phyloP scores from a whole-genome alignment of 352 stramenopile species.

The Pythium diclinum region DNA sequence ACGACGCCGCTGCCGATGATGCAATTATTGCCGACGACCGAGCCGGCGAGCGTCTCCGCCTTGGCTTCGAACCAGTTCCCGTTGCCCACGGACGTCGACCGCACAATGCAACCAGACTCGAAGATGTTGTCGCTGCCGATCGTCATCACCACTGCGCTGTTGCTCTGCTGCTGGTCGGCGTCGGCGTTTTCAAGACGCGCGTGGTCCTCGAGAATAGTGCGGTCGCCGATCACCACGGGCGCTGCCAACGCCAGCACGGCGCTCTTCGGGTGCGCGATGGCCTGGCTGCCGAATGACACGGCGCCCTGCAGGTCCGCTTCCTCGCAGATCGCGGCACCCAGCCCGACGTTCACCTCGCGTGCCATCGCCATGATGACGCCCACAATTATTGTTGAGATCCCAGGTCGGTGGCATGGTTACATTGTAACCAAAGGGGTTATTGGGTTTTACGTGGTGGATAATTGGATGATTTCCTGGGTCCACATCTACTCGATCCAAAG shows the following conservation, averaged over 20 bases:
- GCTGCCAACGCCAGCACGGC: constrained; percentile 31
- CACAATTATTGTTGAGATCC: background rate
- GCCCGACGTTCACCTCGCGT: constrained; percentile 23
- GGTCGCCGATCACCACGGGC: constrained; percentile 64
- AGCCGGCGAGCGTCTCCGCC: constrained; percentile 39
- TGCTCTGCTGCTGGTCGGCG: constrained; percentile 8
- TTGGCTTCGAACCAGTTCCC: constrained; percentile 84
- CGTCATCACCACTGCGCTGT: constrained; percentile 35
- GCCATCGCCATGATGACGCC: background rate
- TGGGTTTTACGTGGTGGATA: background rate
- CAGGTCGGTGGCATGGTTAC: background rate
- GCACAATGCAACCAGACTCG: constrained; percentile 70
- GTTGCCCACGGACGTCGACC: constrained; percentile 47
- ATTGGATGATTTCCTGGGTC: background rate
- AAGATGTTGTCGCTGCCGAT: constrained; percentile 76
- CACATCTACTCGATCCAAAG: background rate
- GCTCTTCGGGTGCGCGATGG: constrained; percentile 31
- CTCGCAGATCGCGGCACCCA: constrained; percentile 33
- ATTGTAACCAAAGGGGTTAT: background rate
- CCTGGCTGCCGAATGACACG: constrained; percentile 30
- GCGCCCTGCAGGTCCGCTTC: constrained; percentile 32
- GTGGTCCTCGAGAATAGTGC: constrained; percentile 67
- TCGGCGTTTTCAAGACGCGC: constrained; percentile 33
- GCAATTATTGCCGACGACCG: constrained; percentile 76
- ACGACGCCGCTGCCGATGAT: constrained; percentile 80